phyloP scores from a whole-genome alignment of 106 monocot species.

The Dendrobium catenatum region DNA sequence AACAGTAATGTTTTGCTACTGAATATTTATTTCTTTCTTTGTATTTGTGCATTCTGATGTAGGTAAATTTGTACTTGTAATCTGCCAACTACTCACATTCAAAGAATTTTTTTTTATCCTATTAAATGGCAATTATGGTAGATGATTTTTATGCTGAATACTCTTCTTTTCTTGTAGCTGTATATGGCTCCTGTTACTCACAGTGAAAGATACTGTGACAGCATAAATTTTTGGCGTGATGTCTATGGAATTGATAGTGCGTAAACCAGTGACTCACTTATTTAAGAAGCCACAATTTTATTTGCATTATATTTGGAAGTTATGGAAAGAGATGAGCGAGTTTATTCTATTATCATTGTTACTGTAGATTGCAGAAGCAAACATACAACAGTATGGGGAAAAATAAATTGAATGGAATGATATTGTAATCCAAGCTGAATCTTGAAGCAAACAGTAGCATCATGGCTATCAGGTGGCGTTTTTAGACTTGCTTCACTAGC shows the following conservation, averaged over 20 bases:
- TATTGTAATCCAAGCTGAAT: background rate
- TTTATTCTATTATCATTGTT: background rate
- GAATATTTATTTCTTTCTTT: background rate
- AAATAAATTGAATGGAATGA: background rate
- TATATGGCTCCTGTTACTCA: slow-evolving; percentile 96
- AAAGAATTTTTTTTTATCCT: background rate
- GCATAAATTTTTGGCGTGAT: slow-evolving; percentile 90
- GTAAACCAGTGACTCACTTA: slow-evolving; percentile 12
- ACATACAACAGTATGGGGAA: background rate
- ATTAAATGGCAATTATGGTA: background rate
- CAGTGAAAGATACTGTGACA: slow-evolving; percentile 70
- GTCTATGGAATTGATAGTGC: slow-evolving; percentile 98
- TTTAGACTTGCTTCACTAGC: background rate
- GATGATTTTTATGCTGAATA: background rate
- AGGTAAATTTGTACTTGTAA: background rate
- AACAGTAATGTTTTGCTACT: slow-evolving; percentile 33
- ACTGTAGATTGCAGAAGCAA: background rate
- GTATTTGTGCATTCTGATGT: background rate
- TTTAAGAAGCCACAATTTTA: background rate
- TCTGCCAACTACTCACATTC: background rate
- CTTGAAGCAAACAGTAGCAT: background rate
- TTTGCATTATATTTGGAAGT: background rate
- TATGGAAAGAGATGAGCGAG: background rate
- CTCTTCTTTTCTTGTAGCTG: slow-evolving; percentile 47
- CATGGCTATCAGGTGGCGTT: background rate